Evolutionary conservation across 169 alveolate species (phyloP).

Genomic region (Theileria orientalis): DNA sequence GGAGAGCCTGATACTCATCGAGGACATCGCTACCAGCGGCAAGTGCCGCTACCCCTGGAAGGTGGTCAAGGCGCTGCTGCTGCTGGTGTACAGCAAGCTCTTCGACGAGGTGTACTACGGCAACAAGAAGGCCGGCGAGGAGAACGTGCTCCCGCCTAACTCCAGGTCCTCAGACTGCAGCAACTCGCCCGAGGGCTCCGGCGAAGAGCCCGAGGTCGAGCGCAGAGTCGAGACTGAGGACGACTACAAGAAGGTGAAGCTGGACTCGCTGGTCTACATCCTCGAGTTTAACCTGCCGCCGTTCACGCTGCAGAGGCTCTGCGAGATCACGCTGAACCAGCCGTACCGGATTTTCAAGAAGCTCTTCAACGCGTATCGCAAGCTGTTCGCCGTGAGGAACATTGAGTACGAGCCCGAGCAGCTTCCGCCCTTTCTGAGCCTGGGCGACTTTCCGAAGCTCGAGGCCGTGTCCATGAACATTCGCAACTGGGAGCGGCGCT

Average conservation of each 20-base stretch:
- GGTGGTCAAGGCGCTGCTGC: slow-evolving; percentile 39
- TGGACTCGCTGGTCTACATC: slow-evolving; percentile 2
- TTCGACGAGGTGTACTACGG: slow-evolving; percentile 42
- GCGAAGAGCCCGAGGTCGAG: neutral
- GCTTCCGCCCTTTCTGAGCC: slow-evolving; percentile 11
- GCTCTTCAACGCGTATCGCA: slow-evolving; percentile 56
- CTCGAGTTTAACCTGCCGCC: slow-evolving; percentile 30
- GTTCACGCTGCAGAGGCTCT: slow-evolving; percentile 51
- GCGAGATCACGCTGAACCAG: slow-evolving; percentile 55
- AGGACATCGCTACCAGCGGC: slow-evolving; percentile 41
- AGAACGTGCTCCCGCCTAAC: neutral
- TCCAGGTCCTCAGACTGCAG: neutral
- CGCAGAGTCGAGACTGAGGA: neutral
- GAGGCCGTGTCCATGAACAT: neutral
- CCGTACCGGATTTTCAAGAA: slow-evolving; percentile 38
- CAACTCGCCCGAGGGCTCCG: neutral
- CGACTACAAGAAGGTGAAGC: slow-evolving; percentile 17
- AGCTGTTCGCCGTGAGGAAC: slow-evolving; percentile 21
- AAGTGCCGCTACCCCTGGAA: slow-evolving; percentile 56
- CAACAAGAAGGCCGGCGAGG: neutral
- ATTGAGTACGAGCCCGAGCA: slow-evolving; percentile 16
- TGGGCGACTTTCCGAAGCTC: neutral
- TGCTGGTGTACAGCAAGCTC: slow-evolving; percentile 37
- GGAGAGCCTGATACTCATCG: slow-evolving; percentile 28
- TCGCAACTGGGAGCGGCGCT: slow-evolving; percentile 6